Base-by-base conservation (phyloP, 306 rosid genomes). In the Casuarina equisetifolia region DNA sequence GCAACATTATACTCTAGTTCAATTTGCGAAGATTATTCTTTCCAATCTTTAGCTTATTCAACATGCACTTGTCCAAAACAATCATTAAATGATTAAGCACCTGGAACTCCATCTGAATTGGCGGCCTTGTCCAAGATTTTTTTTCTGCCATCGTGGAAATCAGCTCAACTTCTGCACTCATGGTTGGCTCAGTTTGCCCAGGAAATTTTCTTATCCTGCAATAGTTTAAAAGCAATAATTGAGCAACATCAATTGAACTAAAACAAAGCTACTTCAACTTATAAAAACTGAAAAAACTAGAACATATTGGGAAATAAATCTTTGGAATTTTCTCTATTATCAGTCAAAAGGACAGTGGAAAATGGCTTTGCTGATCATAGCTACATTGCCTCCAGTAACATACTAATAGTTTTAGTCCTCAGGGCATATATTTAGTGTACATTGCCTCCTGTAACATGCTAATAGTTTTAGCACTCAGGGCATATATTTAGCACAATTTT, bases 61-160 rank as follows among this genome's bases (percentile, higher is more conserved):
- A 43, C 20, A 36, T 2, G 71, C 5, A 66, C 11, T 8, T 9
- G 32, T 55, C 39, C 40, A 55, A 73, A 9, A 12, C 36, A 12
- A 36, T 39, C 32, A 46, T 6, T 3, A 48, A 62, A 69, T 13
- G 42, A 70, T 48, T 81, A 74, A 80, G 83, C 70, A 96, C 97
- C 99, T 96, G 99, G 79, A 92, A 92, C 83, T 96, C 99, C 99
- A 96, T 92, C 91, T 92, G 98, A 85, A 96, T 96, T 73, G 99
- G 98, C 12, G 99, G 99, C 76, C 94, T 89, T 53, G 98, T 96
- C 96, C 94, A 90, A 67, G 98, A 89, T 73, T 96, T 96, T 89
- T 93, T 96, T 81, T 96, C 98, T 44, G 92, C 78, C 81, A 96
- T 92, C 1, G 98, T 92, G 63, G 99, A 96, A 86, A 96, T 92